A percentile compares a stretch with the other conserved stretches of the same genome.
phyloP scores from a whole-genome alignment of 164 flowering plant genomes.

The Chimonanthus praecox region DNA sequence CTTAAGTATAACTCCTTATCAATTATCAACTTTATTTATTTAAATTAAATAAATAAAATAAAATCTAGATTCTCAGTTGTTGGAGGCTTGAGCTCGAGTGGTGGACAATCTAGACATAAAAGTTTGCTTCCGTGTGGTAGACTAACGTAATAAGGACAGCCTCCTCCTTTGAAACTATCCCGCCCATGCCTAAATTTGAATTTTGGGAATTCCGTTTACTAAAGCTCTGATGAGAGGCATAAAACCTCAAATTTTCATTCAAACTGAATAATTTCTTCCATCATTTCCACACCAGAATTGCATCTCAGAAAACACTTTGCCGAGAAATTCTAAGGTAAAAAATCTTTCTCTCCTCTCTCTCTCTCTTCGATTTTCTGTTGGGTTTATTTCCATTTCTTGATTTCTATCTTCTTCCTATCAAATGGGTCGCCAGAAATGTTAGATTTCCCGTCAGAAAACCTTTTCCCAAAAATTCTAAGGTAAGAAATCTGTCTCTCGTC shows the following conservation, averaged over 20 bases:
- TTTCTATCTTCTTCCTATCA: too few species aligned
- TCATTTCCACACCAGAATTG: too few species aligned
- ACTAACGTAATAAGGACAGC: not conserved
- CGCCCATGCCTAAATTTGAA: not conserved
- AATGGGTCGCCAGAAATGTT: not conserved
- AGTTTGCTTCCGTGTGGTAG: not conserved
- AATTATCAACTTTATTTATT: too few species aligned
- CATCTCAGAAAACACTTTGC: not conserved
- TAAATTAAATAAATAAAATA: too few species aligned
- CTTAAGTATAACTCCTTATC: too few species aligned
- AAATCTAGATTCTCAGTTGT: too few species aligned
- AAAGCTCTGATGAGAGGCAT: not conserved
- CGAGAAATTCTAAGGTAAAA: too few species aligned
- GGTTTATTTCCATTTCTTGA: not conserved
- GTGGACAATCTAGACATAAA: not conserved
- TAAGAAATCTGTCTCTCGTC: too few species aligned
- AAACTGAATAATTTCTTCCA: too few species aligned
- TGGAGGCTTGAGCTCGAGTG: too few species aligned
- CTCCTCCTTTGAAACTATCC: not conserved
- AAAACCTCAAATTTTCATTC: too few species aligned
- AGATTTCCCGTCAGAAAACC: not conserved
- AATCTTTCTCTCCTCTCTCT: not conserved
- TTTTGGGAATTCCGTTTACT: not conserved
- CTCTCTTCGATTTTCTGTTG: not conserved
- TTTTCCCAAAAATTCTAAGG: too few species aligned